Evolutionary conservation across 257 asterid genomes (phyloP).

Genomic region (Ocimum tenuiflorum): DNA sequence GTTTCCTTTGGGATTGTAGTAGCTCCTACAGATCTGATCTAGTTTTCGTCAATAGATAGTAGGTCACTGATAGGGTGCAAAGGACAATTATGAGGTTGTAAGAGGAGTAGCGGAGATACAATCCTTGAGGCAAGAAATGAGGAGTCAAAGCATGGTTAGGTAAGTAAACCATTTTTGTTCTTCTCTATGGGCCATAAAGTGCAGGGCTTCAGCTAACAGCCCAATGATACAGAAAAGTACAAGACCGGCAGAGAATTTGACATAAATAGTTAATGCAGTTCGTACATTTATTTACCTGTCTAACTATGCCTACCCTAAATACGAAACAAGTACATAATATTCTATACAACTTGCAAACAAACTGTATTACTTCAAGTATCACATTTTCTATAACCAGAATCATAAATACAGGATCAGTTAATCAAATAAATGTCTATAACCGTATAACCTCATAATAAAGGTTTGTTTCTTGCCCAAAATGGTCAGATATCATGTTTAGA

Average conservation of each 20-base stretch:
- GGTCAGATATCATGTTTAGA: not conserved
- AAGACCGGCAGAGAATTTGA: not conserved
- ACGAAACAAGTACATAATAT: not conserved
- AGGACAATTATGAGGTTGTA: not conserved
- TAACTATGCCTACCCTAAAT: not conserved
- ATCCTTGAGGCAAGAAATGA: slow-evolving; percentile 11
- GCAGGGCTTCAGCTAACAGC: slow-evolving; percentile 17
- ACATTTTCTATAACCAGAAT: not conserved
- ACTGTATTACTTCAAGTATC: not conserved
- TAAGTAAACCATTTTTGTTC: slow-evolving; percentile 10
- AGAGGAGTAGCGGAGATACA: slow-evolving; percentile 10
- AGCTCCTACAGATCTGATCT: slow-evolving; percentile 9
- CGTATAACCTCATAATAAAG: not conserved
- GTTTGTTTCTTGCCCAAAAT: slow-evolving; percentile 1
- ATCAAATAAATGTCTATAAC: too few species aligned
- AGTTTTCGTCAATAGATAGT: not conserved
- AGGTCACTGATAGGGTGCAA: not conserved
- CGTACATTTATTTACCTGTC: not conserved
- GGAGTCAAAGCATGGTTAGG: not conserved
- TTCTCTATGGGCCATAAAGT: slow-evolving; percentile 15
- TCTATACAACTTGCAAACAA: not conserved
- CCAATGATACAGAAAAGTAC: slow-evolving; percentile 9
- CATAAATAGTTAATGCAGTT: not conserved
- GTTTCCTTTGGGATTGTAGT: not conserved
- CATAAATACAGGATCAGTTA: slow-evolving; percentile 4